Conservation (phyloP, 352 stramenopile species). For the Phytopythium kandeliae region DNA sequence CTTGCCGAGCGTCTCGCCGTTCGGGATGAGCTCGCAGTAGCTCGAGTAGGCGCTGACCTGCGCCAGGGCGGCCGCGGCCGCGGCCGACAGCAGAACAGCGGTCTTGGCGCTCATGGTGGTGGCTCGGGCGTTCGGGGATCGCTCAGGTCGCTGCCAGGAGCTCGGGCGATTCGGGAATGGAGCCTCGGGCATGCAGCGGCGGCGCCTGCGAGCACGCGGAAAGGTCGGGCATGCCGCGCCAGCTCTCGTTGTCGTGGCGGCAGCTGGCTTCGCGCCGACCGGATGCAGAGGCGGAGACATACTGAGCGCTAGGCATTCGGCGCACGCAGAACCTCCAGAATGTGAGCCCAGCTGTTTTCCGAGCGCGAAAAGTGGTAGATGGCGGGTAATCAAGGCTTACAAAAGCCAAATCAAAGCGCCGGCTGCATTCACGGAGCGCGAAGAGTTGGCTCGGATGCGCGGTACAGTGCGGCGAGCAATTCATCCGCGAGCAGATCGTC, state of each 20-base stretch:
- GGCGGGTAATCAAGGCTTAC: no score
- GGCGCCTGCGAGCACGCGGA: not conserved
- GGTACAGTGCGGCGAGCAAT: not conserved
- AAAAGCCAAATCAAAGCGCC: no score
- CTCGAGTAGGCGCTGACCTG: constrained; percentile 7
- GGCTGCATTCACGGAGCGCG: no score
- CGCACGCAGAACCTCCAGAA: no score
- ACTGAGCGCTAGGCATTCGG: no score
- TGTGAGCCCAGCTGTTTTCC: not conserved
- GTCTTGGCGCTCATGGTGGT: constrained; percentile 1
- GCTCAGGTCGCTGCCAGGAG: not conserved
- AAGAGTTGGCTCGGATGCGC: no score
- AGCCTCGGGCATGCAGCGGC: not conserved
- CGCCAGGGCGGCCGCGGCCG: not conserved
- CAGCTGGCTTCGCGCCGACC: constrained; percentile 3
- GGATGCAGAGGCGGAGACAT: not conserved
- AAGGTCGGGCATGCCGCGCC: not conserved
- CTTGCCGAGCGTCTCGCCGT: constrained; percentile 28
- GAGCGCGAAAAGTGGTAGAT: no score
- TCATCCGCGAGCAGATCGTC: not conserved
- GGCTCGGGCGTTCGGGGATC: not conserved
- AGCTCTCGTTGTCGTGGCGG: no score
- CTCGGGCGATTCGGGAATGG: not conserved
- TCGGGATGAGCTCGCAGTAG: constrained; percentile 34
- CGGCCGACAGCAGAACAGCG: not conserved